These are phyloP conservation scores for Infundibulicybe gibba DNA, from an alignment of 768 basidiomycete species.

Conservation along the genomic window DNA sequence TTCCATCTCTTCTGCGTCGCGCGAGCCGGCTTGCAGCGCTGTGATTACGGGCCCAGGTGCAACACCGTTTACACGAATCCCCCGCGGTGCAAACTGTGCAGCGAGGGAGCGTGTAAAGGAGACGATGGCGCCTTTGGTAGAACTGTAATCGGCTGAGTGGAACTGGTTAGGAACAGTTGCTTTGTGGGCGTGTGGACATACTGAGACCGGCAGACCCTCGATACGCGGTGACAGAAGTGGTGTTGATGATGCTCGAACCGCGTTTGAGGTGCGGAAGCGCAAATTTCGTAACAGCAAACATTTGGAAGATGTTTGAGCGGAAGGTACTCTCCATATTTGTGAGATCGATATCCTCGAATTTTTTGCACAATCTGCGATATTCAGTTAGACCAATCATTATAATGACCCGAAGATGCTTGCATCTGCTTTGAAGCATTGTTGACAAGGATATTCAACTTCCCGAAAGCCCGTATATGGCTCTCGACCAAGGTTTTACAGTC, in stretches of 20 bases:
- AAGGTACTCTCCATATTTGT: conserved; percentile 53
- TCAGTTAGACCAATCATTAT: conserved; percentile 4
- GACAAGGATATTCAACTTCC: conserved; percentile 52
- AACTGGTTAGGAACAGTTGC: conserved; percentile 11
- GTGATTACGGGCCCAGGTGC: conserved; percentile 55
- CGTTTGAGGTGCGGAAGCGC: conserved; percentile 57
- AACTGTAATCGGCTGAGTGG: conserved; percentile 39
- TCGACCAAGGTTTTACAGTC: conserved; percentile 43
- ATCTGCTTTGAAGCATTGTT: conserved; percentile 56
- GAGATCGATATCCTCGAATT: conserved; percentile 46
- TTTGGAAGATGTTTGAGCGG: conserved; percentile 53
- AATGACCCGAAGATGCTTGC: conserved; percentile 10
- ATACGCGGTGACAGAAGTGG: conserved; percentile 55
- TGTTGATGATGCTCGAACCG: conserved; percentile 58
- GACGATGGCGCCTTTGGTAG: conserved; percentile 60
- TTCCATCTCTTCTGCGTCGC: conserved; percentile 26
- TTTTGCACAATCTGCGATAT: conserved; percentile 30
- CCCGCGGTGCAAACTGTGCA: conserved; percentile 43
- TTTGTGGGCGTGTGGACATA: conserved; percentile 9
- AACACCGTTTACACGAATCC: conserved; percentile 42
- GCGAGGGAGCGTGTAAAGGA: conserved; percentile 55
- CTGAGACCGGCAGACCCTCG: conserved; percentile 27
- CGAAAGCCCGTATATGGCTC: conserved; percentile 41
- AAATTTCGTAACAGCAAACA: conserved; percentile 55
- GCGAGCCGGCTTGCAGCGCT: conserved; percentile 52